Conservation (phyloP, 805 yeast species). For the Ogataea neopini region DNA sequence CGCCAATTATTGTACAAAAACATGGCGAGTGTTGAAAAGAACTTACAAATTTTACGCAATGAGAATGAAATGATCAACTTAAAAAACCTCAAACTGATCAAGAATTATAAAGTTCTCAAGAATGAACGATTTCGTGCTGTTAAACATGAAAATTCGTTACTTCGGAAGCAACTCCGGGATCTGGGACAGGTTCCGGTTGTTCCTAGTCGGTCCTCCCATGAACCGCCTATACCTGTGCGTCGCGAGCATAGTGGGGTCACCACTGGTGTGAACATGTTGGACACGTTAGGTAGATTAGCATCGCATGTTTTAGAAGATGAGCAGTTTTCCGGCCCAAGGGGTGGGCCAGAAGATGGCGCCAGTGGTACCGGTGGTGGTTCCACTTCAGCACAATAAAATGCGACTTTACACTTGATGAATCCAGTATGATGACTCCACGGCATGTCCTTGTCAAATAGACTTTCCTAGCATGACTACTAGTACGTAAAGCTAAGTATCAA, state of each 20-base stretch:
- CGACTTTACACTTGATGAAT: no score
- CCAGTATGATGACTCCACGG: no score
- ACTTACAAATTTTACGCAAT: slow-evolving; percentile 26
- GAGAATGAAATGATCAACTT: slow-evolving; percentile 33
- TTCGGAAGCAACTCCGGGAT: slow-evolving; percentile 26
- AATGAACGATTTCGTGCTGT: slow-evolving; percentile 31
- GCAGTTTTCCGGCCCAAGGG: slow-evolving; percentile 12
- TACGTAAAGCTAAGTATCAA: background rate
- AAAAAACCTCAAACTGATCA: slow-evolving; percentile 36
- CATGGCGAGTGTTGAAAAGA: slow-evolving; percentile 31
- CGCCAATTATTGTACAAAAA: slow-evolving; percentile 31
- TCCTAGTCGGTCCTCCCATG: background rate
- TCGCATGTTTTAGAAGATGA: slow-evolving; percentile 37
- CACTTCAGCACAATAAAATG: no score
- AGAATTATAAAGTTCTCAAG: slow-evolving; percentile 33
- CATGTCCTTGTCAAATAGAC: slow-evolving; percentile 5
- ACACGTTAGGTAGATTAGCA: slow-evolving; percentile 38
- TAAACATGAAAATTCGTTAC: slow-evolving; percentile 30
- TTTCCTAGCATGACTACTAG: background rate
- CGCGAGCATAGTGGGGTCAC: background rate
- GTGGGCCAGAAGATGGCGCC: no score
- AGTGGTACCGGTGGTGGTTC: no score
- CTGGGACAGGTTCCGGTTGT: slow-evolving; percentile 10
- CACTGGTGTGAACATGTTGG: slow-evolving; percentile 29
- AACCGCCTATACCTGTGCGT: slow-evolving; percentile 3